Percentiles rank a stretch among this genome's conserved stretches.
phyloP scores from a whole-genome alignment of 2,329 filamentous ascomycete species.

The Calonectria crousiana region DNA sequence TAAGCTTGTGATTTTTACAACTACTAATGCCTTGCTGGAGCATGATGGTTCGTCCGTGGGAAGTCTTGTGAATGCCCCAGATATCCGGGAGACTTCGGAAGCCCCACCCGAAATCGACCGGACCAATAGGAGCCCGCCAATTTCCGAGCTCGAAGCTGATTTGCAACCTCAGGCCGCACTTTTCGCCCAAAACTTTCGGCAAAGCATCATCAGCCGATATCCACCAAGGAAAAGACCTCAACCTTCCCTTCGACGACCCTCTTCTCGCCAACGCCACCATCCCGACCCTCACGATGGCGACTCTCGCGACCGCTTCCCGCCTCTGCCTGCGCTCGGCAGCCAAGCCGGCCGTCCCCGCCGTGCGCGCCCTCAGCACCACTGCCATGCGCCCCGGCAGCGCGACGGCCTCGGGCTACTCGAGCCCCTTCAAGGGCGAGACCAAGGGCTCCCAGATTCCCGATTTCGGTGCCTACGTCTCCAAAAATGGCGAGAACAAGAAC shows the following conservation, averaged over 20 bases:
- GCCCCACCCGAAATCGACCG: conserved; percentile 39
- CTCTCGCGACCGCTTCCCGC: conserved; percentile 76
- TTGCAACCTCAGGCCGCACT: conserved; percentile 59
- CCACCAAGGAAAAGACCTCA: conserved; percentile 64
- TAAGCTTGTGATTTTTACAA: background rate
- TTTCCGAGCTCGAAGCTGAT: conserved; percentile 56
- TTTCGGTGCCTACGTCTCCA: conserved; percentile 89
- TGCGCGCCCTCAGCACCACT: conserved; percentile 69
- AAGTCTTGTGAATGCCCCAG: conserved; percentile 32
- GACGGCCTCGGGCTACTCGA: conserved; percentile 67
- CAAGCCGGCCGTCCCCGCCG: conserved; percentile 54
- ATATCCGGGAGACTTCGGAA: conserved; percentile 48
- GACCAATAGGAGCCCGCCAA: conserved; percentile 61
- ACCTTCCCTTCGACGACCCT: conserved; percentile 44
- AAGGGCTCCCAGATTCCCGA: conserved; percentile 81
- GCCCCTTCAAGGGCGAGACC: conserved; percentile 72
- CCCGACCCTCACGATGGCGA: conserved; percentile 66
- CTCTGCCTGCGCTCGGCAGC: conserved; percentile 73
- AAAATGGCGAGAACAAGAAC: conserved; percentile 76
- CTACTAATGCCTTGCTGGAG: conserved; percentile 2
- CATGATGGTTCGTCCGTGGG: conserved; percentile 6
- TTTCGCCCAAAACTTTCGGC: conserved; percentile 57
- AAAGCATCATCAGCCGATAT: conserved; percentile 54
- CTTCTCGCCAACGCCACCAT: conserved; percentile 44
- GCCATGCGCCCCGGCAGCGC: conserved; percentile 61